phyloP scores from a whole-genome alignment of 305 asterid genomes.

The Fraxinus ornus region DNA sequence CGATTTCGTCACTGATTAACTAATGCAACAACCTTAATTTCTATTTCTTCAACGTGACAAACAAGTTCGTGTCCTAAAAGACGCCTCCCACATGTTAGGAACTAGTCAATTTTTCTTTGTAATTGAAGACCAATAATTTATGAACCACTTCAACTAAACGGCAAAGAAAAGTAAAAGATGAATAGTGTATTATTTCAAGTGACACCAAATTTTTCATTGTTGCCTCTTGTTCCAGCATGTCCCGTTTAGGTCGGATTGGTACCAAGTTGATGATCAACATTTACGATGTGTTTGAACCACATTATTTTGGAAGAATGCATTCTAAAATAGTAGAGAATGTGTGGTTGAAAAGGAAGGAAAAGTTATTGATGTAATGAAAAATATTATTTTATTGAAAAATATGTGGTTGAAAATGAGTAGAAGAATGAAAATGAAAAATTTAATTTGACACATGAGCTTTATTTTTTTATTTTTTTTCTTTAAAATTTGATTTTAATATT shows the following conservation, averaged over 20 bases:
- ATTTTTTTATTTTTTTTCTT: too few species aligned
- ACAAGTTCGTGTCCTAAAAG: not conserved
- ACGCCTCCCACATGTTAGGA: conserved; percentile 10
- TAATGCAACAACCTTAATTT: conserved; percentile 8
- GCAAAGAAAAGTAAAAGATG: not conserved
- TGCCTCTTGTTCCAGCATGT: not conserved
- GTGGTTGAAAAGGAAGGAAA: too few species aligned
- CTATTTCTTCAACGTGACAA: not conserved
- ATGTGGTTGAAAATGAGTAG: too few species aligned
- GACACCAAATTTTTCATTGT: not conserved
- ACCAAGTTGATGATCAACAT: too few species aligned
- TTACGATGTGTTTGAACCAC: too few species aligned
- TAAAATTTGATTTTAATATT: not conserved
- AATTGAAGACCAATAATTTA: not conserved
- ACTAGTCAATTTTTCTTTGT: not conserved
- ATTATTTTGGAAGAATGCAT: too few species aligned
- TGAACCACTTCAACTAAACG: not conserved
- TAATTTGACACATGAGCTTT: too few species aligned
- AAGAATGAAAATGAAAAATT: too few species aligned
- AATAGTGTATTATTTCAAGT: not conserved
- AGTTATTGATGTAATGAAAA: too few species aligned
- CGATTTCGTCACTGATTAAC: not conserved
- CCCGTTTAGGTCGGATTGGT: not conserved
- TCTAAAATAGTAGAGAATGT: too few species aligned
- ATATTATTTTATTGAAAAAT: too few species aligned